These are phyloP conservation scores for Apodospora peruviana DNA, from an alignment of 495 filamentous ascomycete genomes.

Conservation along the genomic window DNA sequence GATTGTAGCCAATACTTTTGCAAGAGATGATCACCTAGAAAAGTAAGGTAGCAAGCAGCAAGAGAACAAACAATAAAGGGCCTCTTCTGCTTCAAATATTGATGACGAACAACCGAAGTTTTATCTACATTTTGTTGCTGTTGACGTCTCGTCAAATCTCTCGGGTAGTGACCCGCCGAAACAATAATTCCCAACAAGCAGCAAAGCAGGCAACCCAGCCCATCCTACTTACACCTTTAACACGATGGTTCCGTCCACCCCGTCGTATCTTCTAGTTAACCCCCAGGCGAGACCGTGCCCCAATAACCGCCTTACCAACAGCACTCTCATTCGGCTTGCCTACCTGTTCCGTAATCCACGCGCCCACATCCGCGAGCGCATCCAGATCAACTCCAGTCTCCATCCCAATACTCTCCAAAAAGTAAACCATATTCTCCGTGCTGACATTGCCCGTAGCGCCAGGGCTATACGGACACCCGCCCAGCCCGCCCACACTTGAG, in stretches of 20 bases:
- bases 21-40: constrained; percentile 40
- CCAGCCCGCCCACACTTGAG: constrained; percentile 80
- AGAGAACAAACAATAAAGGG: neutral
- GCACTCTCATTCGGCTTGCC: constrained; percentile 69
- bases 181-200: no score
- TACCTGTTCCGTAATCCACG: constrained; percentile 83
- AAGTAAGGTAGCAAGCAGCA: neutral
- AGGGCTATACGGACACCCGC: constrained; percentile 89
- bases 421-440: constrained; percentile 91
- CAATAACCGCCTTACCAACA: constrained; percentile 73
- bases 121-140: no score
- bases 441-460: constrained; percentile 94
- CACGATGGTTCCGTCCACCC: no score
- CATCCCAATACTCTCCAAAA: constrained; percentile 78
- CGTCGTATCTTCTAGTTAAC: no score
- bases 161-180: no score
- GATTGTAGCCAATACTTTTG: constrained; percentile 93
- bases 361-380: constrained; percentile 71
- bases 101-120: neutral
- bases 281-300: constrained; percentile 30
- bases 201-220: no score
- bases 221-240: no score
- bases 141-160: no score
- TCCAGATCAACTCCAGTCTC: constrained; percentile 84
- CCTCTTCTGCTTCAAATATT: no score